Conservation (phyloP, 768 basidiomycete genomes). For the Mycena polygramma region DNA sequence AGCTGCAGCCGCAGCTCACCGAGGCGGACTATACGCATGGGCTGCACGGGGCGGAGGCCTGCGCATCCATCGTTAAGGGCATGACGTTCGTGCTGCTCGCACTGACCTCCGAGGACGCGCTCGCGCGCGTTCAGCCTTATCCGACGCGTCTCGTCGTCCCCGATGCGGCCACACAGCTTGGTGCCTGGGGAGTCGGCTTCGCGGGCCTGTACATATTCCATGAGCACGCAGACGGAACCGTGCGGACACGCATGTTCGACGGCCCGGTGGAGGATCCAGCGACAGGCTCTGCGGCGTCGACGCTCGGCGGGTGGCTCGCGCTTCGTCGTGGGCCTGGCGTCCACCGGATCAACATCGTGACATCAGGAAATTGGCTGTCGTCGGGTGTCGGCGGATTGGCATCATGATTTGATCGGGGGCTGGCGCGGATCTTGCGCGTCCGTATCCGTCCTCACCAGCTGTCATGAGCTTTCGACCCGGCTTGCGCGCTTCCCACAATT, state of each 20-base stretch:
- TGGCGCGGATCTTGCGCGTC: no score
- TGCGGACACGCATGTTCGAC: constrained; percentile 59
- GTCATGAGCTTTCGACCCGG: no score
- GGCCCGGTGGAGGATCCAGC: constrained; percentile 59
- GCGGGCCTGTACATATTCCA: constrained; percentile 54
- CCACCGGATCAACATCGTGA: constrained; percentile 53
- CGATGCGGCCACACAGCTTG: constrained; percentile 39
- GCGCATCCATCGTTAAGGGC: constrained; percentile 61
- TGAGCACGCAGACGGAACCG: constrained; percentile 47
- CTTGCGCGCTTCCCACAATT: no score
- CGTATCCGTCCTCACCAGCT: no score
- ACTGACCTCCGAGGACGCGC: constrained; percentile 54
- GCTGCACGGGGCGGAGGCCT: constrained; percentile 46
- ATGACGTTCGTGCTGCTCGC: constrained; percentile 59
- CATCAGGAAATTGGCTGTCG: no score
- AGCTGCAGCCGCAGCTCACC: constrained; percentile 45
- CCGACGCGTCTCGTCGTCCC: constrained; percentile 43
- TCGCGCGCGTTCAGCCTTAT: constrained; percentile 48
- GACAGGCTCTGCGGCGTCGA: constrained; percentile 61
- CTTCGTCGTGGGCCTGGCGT: constrained; percentile 50
- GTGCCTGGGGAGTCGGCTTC: constrained; percentile 55
- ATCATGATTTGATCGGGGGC: no score
- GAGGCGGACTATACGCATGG: constrained; percentile 55
- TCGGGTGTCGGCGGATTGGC: no score
- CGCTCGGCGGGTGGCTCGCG: constrained; percentile 57